Evolutionary conservation across 495 filamentous ascomycete genomes (phyloP), one percentile per base, ranked within the genome.

Genomic region (Hypoxylon perforatum): DNA sequence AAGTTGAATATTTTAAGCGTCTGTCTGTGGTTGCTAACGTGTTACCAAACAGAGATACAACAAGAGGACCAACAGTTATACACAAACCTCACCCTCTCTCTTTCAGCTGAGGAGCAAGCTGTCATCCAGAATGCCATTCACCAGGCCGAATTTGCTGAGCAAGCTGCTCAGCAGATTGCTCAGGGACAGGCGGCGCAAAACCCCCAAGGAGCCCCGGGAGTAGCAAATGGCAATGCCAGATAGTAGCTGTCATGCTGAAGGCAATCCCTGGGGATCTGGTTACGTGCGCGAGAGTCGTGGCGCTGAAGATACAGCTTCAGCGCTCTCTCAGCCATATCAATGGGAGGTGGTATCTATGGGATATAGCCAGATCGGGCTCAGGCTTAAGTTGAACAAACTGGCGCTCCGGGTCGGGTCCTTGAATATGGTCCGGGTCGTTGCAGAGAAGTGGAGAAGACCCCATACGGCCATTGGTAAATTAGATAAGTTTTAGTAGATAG

Each of bases 11-110:
- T 25, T 53, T 0, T 3, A 14, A 30, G 17, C 23, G 10, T 22
- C 54, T 14, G 57, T 10, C 17, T 35, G 3, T 36, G 39, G 6
- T 41, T 50, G 30, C 73, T 80, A 70, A 77, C 61, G 70, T 50
- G 47, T 17, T 30, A n/a, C 38, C 18, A 52, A 22, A 42, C 73
- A 97, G 94, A 84, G 73, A 84, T 99, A 63, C 91, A 97, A 85
- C 89, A 91, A 78, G 88, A 93, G 71, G 92, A 98, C 65, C 94
- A 94, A 1, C 90, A 92, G 64, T 89, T 97, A 30, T 98, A 97
- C 73, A 84, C 91, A 3, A 87, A 77, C 47, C 81, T 99, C 57
- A 92, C 92, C 30, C 87, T 89, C 57, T 89, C 90, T 53, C 87
- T 99, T 17, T 88, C 84, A 33, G 80, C 86, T 7, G 91, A 95